Base-by-base conservation (phyloP, 2,329 filamentous ascomycete genomes). In the Volutella citrinella region DNA sequence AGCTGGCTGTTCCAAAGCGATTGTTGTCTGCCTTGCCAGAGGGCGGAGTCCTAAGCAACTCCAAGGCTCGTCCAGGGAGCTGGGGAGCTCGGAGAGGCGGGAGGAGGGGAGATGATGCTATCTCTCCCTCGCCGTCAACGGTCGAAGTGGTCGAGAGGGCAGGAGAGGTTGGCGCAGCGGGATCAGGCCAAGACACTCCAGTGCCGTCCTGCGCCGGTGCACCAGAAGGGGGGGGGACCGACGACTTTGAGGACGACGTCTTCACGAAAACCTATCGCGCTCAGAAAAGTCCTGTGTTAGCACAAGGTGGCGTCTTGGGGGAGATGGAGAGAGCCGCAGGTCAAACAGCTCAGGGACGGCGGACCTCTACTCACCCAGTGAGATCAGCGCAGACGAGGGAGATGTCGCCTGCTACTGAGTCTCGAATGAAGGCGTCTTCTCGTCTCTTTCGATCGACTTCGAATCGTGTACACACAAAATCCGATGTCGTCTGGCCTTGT, bases 1-100 rank as follows among this genome's bases (percentile, higher is more conserved):
- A 95, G 59, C 84, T 90, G 30, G 88, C 84, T 28, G 87, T 93
- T 41, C 73, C 72, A 59, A 76, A 80, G 38, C 61, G 63, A 25
- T 53, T 55, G 31, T 68, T 65, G 46, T 63, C 60, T 30, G 33
- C 30, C 16, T 34, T 26, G 43, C 42, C 45, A 29, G 49, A 45
- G 47, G 70, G 67, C 27, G 76, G 73, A n/a, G 72, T 78, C 55
- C 71, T 68, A 53, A 81, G 58, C 38, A 79, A 60, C 37, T 73
- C 69, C 46, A 69, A 64, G 23, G 74, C 71, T 44, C 75, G 72
- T 28, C 73, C 70, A 43, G 78, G 69, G 22, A 82, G 66, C 42
- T 61, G 68, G n/a, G 79, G 79, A 23, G 71, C 70, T 37, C 69
- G 75, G 10, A 83, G 71, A 38, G 76, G 65, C 41, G 77, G 77